phyloP scores from a whole-genome alignment of 2,329 filamentous ascomycete species.

The Huntiella moniliformis region DNA sequence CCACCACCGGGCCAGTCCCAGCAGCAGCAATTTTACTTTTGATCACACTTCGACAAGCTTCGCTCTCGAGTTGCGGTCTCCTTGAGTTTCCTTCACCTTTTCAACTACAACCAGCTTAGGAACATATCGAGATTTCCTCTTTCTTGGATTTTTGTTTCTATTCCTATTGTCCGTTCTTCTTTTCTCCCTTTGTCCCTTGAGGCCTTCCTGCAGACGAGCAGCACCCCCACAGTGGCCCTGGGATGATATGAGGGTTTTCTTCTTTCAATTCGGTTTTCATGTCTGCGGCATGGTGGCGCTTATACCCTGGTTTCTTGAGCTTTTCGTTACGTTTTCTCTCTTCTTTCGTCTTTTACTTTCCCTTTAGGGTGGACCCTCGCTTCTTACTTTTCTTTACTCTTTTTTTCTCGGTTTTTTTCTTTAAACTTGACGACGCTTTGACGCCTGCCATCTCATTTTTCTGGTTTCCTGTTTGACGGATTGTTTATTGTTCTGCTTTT shows the following conservation, averaged over 20 bases:
- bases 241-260: background rate
- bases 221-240: background rate
- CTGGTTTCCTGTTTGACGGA: slow-evolving; percentile 14
- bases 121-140: background rate
- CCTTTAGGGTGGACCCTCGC: background rate
- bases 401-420: slow-evolving; percentile 1
- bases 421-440: slow-evolving; percentile 1
- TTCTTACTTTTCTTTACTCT: background rate
- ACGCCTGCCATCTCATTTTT: background rate
- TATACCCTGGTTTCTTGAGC: slow-evolving; percentile 6
- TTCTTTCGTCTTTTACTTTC: background rate
- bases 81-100: too few species aligned
- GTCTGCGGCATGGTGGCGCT: slow-evolving; percentile 2
- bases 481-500: slow-evolving; percentile 1
- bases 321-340: too few species aligned
- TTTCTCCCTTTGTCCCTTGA: background rate
- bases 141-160: background rate
- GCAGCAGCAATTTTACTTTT: slow-evolving; percentile 40
- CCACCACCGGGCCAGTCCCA: slow-evolving; percentile 38
- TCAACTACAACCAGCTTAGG: too few species aligned
- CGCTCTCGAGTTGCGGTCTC: too few species aligned
- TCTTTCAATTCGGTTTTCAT: slow-evolving; percentile 1
- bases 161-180: background rate
- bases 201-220: background rate
- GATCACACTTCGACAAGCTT: slow-evolving; percentile 6